A percentile compares a stretch with the other conserved stretches of the same genome.
Evolutionary conservation across 768 basidiomycete genomes (phyloP).

Genomic region (Trametes coccinea): DNA sequence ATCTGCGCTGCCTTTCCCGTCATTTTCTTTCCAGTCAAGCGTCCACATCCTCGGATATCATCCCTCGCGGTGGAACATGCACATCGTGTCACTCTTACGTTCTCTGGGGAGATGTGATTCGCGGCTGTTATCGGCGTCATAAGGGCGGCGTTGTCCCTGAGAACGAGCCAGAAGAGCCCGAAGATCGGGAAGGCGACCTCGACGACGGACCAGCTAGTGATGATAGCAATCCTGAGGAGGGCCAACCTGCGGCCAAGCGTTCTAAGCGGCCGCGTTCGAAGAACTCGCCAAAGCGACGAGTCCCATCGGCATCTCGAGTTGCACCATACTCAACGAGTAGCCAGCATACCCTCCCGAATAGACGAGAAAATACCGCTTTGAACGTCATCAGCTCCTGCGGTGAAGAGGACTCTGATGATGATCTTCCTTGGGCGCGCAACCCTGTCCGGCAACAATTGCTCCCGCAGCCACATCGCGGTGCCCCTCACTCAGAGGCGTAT

Average conservation of each 20-base stretch:
- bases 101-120: slow-evolving; percentile 71
- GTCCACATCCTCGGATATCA: slow-evolving; percentile 32
- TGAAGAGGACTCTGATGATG: slow-evolving; percentile 11
- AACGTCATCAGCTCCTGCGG: slow-evolving; percentile 15
- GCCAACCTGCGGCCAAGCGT: neutral
- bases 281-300: neutral
- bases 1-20: slow-evolving; percentile 56
- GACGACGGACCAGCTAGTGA: neutral
- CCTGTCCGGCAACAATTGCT: neutral
- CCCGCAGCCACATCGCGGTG: no score
- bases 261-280: neutral
- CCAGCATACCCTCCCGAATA: neutral
- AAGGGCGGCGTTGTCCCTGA: slow-evolving; percentile 35
- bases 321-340: slow-evolving; percentile 4
- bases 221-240: neutral
- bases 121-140: slow-evolving; percentile 58
- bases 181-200: slow-evolving; percentile 26
- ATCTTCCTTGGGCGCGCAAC: slow-evolving; percentile 1
- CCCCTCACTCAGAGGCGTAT: no score
- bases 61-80: slow-evolving; percentile 68
- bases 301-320: neutral
- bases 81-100: slow-evolving; percentile 51
- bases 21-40: slow-evolving; percentile 40
- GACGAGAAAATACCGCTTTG: slow-evolving; percentile 11
- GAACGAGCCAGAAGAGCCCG: slow-evolving; percentile 35